These are phyloP conservation scores for Brettanomyces sp. DNA, from an alignment of 805 yeast species.

Conservation along the genomic window DNA sequence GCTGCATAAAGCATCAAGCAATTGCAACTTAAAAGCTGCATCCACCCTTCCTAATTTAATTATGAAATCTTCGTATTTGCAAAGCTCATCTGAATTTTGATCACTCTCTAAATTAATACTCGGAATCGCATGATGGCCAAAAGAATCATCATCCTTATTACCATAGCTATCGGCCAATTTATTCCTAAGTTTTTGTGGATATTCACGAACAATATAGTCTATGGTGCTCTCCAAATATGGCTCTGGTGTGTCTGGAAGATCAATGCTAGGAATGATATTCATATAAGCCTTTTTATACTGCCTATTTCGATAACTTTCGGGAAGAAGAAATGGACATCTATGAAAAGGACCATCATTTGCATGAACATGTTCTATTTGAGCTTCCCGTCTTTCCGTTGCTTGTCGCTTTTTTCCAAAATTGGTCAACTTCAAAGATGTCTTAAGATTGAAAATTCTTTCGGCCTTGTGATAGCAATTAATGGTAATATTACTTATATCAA, in stretches of 20 bases:
- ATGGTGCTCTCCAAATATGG: conserved; percentile 47
- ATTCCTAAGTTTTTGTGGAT: conserved; percentile 16
- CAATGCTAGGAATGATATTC: conserved; percentile 46
- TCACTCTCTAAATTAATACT: conserved; percentile 2
- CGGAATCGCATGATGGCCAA: neutral
- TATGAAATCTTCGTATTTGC: conserved; percentile 46
- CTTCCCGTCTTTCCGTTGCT: conserved; percentile 32
- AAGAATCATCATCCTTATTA: conserved; percentile 2
- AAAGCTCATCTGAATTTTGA: conserved; percentile 24
- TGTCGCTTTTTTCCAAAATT: conserved; percentile 48
- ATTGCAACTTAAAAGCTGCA: conserved; percentile 35
- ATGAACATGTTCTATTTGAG: conserved; percentile 59
- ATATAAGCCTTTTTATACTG: conserved; percentile 42
- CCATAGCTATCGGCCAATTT: conserved; percentile 6
- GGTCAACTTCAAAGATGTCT: conserved; percentile 52
- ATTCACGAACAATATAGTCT: conserved; percentile 30
- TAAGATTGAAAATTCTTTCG: conserved; percentile 29
- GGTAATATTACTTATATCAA: conserved; percentile 39
- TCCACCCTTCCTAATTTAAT: conserved; percentile 44
- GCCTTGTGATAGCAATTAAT: conserved; percentile 15
- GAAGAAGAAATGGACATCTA: conserved; percentile 63
- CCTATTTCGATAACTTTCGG: conserved; percentile 36
- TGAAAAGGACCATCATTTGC: conserved; percentile 79
- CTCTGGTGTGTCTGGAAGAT: conserved; percentile 53
- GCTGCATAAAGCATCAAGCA: conserved; percentile 11